Percentiles rank a stretch among this genome's conserved stretches.
Conservation (phyloP, 2,329 filamentous ascomycete species). For the Elsinoe fawcettii region DNA sequence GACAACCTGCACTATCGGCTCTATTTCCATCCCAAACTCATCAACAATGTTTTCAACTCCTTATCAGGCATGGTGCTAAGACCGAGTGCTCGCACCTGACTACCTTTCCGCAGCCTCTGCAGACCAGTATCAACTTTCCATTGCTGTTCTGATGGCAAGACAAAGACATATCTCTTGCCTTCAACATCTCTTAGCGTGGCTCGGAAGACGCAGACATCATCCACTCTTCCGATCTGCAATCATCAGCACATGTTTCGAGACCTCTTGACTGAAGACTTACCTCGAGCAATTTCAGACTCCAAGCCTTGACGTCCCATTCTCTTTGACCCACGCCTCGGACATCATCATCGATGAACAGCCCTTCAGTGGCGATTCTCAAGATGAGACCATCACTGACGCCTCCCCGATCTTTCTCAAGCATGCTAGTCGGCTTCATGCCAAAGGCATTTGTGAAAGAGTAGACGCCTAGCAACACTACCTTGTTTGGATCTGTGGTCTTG, state of each 20-base stretch:
- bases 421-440: constrained; percentile 79
- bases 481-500: constrained; percentile 82
- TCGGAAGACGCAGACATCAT: constrained; percentile 42
- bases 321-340: constrained; percentile 83
- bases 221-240: constrained; percentile 17
- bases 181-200: constrained; percentile 52
- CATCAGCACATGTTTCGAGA: background rate
- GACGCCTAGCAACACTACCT: constrained; percentile 90
- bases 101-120: constrained; percentile 48
- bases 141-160: constrained; percentile 51
- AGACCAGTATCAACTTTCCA: constrained; percentile 57
- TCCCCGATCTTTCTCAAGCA: constrained; percentile 76
- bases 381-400: constrained; percentile 87
- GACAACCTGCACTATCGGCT: background rate
- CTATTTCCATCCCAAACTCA: constrained; percentile 28
- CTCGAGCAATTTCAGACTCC: constrained; percentile 91
- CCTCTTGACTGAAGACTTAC: constrained; percentile 37
- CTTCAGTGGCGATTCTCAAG: constrained; percentile 84
- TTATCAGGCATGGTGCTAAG: constrained; percentile 45
- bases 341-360: constrained; percentile 95
- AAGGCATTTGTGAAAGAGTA: constrained; percentile 89
- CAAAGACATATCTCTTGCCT: constrained; percentile 54
- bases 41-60: constrained; percentile 35
- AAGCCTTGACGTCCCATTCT: constrained; percentile 98
- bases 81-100: constrained; percentile 47